phyloP scores from a whole-genome alignment of 73 alveolate species.

The Vitrella brassicaformis region DNA sequence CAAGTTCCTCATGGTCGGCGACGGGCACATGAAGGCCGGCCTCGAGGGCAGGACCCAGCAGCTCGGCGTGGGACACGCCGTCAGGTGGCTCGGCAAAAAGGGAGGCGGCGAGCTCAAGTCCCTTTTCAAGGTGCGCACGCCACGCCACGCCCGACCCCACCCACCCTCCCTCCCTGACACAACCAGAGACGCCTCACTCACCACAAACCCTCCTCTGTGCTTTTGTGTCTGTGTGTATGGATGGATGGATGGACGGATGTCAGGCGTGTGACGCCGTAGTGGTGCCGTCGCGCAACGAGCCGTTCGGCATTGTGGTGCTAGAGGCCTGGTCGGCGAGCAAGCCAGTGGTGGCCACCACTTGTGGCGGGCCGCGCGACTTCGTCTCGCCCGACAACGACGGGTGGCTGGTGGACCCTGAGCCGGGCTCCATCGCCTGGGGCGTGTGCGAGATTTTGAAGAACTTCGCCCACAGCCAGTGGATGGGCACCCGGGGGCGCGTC shows the following conservation, averaged over 20 bases:
- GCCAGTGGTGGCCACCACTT: slow-evolving; percentile 37
- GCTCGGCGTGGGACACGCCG: slow-evolving; percentile 25
- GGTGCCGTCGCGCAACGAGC: slow-evolving; percentile 33
- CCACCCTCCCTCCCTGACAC: no score
- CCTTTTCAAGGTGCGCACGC: neutral
- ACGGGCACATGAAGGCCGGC: slow-evolving; percentile 29
- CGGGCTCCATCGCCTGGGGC: slow-evolving; percentile 17
- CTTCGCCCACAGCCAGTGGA: neutral
- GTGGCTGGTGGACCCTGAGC: slow-evolving; percentile 29
- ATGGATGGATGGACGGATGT: no score
- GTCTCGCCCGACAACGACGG: slow-evolving; percentile 22
- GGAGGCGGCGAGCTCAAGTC: neutral
- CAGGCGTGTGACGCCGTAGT: slow-evolving; percentile 35
- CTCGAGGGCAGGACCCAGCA: slow-evolving; percentile 13
- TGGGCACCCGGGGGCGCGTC: slow-evolving; percentile 2
- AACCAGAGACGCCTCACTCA: no score
- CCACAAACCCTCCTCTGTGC: no score
- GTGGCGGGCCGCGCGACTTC: slow-evolving; percentile 37
- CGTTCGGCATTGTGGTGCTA: slow-evolving; percentile 40
- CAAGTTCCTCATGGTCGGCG: slow-evolving; percentile 32
- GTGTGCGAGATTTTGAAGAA: slow-evolving; percentile 1
- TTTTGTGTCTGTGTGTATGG: no score
- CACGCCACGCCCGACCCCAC: no score
- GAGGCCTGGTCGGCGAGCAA: slow-evolving; percentile 38
- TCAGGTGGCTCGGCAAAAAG: neutral